Conservation (phyloP, 345 rosid genomes). For the Lagerstroemia speciosa region DNA sequence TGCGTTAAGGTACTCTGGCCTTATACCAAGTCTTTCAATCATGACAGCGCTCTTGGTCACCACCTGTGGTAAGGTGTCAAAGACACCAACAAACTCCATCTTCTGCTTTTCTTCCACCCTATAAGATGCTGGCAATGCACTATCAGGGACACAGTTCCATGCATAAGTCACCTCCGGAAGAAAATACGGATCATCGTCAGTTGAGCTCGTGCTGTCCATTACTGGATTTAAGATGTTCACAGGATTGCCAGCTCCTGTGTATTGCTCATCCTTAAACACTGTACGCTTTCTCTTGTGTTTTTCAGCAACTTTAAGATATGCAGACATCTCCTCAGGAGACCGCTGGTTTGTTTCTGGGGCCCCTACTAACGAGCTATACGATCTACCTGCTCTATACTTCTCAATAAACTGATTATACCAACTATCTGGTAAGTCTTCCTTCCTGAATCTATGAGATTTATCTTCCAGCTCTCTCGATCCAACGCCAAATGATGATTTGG, state of each 20-base stretch:
- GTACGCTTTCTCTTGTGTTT: conserved; percentile 70
- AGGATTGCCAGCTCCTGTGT: conserved; percentile 20
- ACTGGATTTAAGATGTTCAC: conserved; percentile 23
- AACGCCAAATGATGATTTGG: conserved; percentile 33
- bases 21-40: conserved; percentile 82
- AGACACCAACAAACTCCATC: conserved; percentile 55
- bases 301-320: conserved; percentile 44
- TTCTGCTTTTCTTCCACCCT: conserved; percentile 31
- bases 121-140: conserved; percentile 42
- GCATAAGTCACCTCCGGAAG: conserved; percentile 76
- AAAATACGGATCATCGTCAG: conserved; percentile 48
- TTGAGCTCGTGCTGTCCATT: conserved; percentile 36
- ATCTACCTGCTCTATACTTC: conserved; percentile 45
- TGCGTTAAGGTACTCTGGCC: conserved; percentile 48
- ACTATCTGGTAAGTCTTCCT: conserved; percentile 79
- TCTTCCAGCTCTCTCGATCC: conserved; percentile 48
- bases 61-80: conserved; percentile 71
- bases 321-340: conserved; percentile 67
- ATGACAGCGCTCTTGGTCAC: conserved; percentile 51
- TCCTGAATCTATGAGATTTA: conserved; percentile 50
- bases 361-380: conserved; percentile 40
- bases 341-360: conserved; percentile 65
- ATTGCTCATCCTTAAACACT: conserved; percentile 39
- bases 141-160: conserved; percentile 74
- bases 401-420: conserved; percentile 82